These are phyloP conservation scores for Fusarium verticillioides DNA, from an alignment of 2,329 filamentous ascomycete genomes.

Conservation along the genomic window DNA sequence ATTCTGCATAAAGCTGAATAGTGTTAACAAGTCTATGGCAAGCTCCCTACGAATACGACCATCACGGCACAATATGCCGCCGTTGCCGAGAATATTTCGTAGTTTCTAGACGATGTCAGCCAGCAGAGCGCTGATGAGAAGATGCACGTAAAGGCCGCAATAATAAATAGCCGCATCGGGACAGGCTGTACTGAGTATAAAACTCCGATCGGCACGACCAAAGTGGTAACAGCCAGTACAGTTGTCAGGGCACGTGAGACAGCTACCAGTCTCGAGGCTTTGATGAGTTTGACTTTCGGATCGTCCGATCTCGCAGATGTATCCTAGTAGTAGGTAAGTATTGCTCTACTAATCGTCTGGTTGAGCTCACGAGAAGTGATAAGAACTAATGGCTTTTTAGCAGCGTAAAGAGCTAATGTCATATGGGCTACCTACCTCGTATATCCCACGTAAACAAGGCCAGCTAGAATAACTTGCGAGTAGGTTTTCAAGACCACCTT, in stretches of 20 bases:
- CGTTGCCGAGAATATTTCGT: neutral
- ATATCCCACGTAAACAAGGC: neutral
- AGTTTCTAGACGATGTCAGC: neutral
- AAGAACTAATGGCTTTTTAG: neutral
- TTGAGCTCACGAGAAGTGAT: neutral
- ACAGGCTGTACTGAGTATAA: neutral
- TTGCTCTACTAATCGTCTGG: neutral
- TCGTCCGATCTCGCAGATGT: neutral
- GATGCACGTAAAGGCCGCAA: neutral
- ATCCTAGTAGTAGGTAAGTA: neutral
- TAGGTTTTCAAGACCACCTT: neutral
- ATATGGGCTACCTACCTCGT: neutral
- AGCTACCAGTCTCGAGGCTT: neutral
- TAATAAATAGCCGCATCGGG: neutral
- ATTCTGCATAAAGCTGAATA: neutral
- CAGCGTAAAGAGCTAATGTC: neutral
- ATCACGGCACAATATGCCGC: neutral
- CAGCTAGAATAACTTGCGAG: neutral
- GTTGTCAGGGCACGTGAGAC: neutral
- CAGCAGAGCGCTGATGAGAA: neutral
- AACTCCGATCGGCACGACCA: neutral
- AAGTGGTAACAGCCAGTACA: neutral
- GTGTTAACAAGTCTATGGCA: neutral
- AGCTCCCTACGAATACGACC: neutral
- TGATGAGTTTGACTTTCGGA: neutral